Base-by-base conservation (phyloP, 768 basidiomycete species). In the Russula virescens region DNA sequence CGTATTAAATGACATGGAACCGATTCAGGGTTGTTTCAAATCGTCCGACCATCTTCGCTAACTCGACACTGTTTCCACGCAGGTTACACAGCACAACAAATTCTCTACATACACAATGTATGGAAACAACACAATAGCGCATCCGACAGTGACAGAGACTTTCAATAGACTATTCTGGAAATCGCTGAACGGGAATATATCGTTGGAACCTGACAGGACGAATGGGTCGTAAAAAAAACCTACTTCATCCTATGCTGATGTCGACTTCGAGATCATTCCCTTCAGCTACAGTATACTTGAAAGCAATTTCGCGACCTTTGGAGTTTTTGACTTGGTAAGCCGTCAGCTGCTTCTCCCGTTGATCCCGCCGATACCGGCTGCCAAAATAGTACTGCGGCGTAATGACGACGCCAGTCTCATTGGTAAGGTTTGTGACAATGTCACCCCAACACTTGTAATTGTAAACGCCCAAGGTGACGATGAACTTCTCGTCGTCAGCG, bases 311-410 rank as follows among this genome's bases (percentile, higher is more conserved):
- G 23, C 49, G 52, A 16, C 58, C 38, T 40, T 56, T 40, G 40
- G 14, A 1, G 47, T 61, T 48, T 1, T 18, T 9, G 16, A 47
- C 48, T 1, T 3, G 4, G 42, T 46, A 57, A 21, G 43, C 19
- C 35, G 35, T 43, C 52, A 61, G 48, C 40, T 61, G 48, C 40
- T 11, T 42, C 54, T 55, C 52, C 42, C 54, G 51, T 40, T 49
- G 53, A 2, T n/a, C n/a, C n/a, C n/a, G n/a, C n/a, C n/a, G n/a
- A n/a, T n/a, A n/a, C n/a, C n/a, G n/a, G n/a, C n/a, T n/a, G n/a
- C n/a, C n/a, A n/a, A n/a, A n/a, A n/a, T n/a, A n/a, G n/a, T n/a
- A n/a, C n/a, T n/a, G n/a, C n/a, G n/a, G n/a, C n/a, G n/a, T n/a
- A n/a, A n/a, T n/a, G n/a, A n/a, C n/a, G n/a, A n/a, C n/a, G n/a